Percentiles rank a stretch among this genome's conserved stretches.
These are phyloP conservation scores for Trypanosoma cruzi DNA, from an alignment of 208 protist genomes.

Conservation along the genomic window DNA sequence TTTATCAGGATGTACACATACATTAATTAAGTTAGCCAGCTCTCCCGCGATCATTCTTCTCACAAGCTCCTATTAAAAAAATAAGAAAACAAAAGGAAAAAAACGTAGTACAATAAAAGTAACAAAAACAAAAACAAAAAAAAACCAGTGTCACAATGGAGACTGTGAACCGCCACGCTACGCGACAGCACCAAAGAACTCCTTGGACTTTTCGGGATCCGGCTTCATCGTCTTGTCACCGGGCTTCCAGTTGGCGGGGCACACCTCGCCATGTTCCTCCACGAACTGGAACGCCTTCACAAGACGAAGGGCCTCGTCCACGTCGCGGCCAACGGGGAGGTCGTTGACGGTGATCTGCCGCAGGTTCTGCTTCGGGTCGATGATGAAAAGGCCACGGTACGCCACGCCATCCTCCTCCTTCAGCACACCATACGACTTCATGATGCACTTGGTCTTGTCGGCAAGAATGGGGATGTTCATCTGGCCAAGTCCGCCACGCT, in stretches of 20 bases:
- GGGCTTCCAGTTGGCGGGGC: constrained; percentile 95
- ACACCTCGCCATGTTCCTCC: constrained; percentile 95
- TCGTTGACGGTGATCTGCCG: constrained; percentile 96
- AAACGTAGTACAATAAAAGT: too few species aligned
- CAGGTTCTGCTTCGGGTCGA: constrained; percentile 92
- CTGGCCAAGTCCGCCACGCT: constrained; percentile 96
- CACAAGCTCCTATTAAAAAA: too few species aligned
- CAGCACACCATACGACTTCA: constrained; percentile 93
- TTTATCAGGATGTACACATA: too few species aligned
- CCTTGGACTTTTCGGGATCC: constrained; percentile 87
- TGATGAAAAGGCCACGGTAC: constrained; percentile 96
- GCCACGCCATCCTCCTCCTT: constrained; percentile 90
- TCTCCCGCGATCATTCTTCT: too few species aligned
- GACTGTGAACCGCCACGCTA: too few species aligned
- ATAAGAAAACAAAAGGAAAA: too few species aligned
- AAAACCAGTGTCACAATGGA: not conserved
- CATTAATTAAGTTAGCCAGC: too few species aligned
- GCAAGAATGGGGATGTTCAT: constrained; percentile 96
- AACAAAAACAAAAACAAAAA: constrained; percentile 24
- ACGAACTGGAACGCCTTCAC: constrained; percentile 96
- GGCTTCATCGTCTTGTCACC: constrained; percentile 93
- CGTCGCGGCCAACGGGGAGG: constrained; percentile 94
- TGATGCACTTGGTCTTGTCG: constrained; percentile 95
- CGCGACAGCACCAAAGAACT: constrained; percentile 76
- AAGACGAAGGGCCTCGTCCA: constrained; percentile 95